Percentiles rank a stretch among this genome's conserved stretches.
These are phyloP conservation scores for Micractinium conductrix DNA, from an alignment of 139 green algal genomes.

Conservation along the genomic window DNA sequence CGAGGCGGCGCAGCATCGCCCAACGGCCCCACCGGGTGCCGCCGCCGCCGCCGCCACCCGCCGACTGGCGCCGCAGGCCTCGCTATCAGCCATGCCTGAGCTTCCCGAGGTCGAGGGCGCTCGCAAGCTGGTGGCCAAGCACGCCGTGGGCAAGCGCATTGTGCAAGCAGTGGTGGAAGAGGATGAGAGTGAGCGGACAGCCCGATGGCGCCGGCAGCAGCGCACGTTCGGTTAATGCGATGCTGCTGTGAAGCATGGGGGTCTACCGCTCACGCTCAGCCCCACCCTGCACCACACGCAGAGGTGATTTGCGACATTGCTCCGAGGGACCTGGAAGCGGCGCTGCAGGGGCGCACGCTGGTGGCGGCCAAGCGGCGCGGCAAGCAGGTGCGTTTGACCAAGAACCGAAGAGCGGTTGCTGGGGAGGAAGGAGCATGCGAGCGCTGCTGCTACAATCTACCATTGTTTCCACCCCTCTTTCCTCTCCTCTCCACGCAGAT, in stretches of 20 bases:
- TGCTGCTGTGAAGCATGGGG: no score
- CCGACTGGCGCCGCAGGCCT: no score
- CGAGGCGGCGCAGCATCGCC: no score
- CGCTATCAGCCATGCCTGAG: constrained; percentile 86
- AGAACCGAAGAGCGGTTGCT: no score
- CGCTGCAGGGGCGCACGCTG: constrained; percentile 52
- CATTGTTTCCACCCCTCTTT: no score
- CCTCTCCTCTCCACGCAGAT: constrained; percentile 54
- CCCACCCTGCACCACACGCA: constrained; percentile 31
- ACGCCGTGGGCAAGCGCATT: constrained; percentile 53
- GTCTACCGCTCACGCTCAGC: no score
- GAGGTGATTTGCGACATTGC: constrained; percentile 66
- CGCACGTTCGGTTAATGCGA: no score
- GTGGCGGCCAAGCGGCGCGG: constrained; percentile 62
- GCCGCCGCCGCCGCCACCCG: no score
- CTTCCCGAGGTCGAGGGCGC: constrained; percentile 84
- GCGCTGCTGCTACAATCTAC: background rate
- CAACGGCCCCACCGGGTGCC: no score
- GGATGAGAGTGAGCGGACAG: constrained; percentile 46
- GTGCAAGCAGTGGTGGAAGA: constrained; percentile 42
- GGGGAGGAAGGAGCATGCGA: background rate
- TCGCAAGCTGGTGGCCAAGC: constrained; percentile 48
- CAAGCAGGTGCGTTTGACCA: constrained; percentile 75
- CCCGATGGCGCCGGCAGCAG: no score
- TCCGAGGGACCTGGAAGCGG: constrained; percentile 49